Evolutionary conservation across 768 basidiomycete genomes (phyloP).

Genomic region (Trametes elegans): DNA sequence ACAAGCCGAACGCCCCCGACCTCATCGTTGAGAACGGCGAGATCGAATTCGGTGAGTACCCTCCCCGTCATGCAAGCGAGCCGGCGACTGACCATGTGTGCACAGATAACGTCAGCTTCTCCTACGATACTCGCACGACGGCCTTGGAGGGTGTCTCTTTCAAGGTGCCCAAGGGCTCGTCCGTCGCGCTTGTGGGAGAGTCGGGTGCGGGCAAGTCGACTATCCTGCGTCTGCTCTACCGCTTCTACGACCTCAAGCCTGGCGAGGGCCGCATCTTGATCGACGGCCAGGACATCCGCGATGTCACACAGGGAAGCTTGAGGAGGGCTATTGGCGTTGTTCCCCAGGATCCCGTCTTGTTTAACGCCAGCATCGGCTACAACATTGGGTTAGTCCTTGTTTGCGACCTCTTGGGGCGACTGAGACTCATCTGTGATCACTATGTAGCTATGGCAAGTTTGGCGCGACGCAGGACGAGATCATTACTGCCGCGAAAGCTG

Average conservation of each 20-base stretch:
- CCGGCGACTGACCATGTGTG: neutral
- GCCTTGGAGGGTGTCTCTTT: constrained; percentile 82
- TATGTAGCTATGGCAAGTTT: constrained; percentile 77
- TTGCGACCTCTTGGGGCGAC: neutral
- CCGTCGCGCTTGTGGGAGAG: constrained; percentile 88
- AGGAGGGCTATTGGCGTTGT: constrained; percentile 86
- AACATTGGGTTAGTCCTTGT: constrained; percentile 59
- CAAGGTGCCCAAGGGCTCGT: constrained; percentile 81
- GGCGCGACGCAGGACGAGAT: constrained; percentile 71
- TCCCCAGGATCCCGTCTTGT: constrained; percentile 79
- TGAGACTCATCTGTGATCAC: neutral
- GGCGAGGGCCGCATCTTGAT: constrained; percentile 80
- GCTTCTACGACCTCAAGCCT: constrained; percentile 85
- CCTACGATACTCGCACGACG: constrained; percentile 70
- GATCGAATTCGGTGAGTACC: constrained; percentile 78
- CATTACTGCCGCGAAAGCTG: constrained; percentile 73
- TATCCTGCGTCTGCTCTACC: constrained; percentile 81
- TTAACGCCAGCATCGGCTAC: constrained; percentile 68
- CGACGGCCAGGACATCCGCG: constrained; percentile 84
- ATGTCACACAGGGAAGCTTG: constrained; percentile 80
- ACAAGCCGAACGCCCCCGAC: constrained; percentile 72
- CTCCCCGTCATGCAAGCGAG: neutral
- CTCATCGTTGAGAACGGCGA: constrained; percentile 71
- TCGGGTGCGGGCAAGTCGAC: constrained; percentile 83
- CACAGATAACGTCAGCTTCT: constrained; percentile 81